Evolutionary conservation across 2,329 filamentous ascomycete genomes (phyloP), one percentile per base, ranked within the genome.

Genomic region (Fusarium sp.): DNA sequence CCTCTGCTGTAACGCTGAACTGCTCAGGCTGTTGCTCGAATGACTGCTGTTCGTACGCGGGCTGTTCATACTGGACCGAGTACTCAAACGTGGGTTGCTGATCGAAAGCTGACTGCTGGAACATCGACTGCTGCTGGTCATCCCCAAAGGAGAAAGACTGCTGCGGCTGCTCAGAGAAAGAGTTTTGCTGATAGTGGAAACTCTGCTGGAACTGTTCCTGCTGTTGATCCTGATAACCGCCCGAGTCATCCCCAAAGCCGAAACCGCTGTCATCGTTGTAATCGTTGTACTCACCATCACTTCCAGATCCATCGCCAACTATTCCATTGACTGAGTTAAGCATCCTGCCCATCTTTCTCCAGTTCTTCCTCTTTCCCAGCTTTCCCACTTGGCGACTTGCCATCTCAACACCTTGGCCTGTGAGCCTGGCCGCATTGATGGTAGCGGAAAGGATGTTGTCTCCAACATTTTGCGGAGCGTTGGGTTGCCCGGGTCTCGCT

Each of bases 351-450:
- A 75, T 48, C 43, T 71, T 71, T 4, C 59, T 72, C 56, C 73
- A 50, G 15, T 74, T 74, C 64, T 73, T 71, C 33, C 56, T 72
- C 51, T 68, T 75, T 6, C 74, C 73, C 2, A 76, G 51, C 44
- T 73, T 75, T 3, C 71, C 74, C 20, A 76, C 66, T 17, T 73
- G 67, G 15, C 67, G 59, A 7, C 67, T 70, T 7, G 67, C 67
- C 10, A 56, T 56, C 23, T 68, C 67, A 10, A 70, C 67, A 1
- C 67, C 67, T 10, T 67, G 62, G 1, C 67, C 67, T 1, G 70
- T 72, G 5, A 72, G 60, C 5, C 65, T 61, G 1, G 70, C 68
- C 0, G 70, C 71, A 2, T 70, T 70, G 14, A 73, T 72, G 0
- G 71, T 73, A 1, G 70, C 71, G 2, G 61, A 61, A 0, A 70